These are phyloP conservation scores for Cordyceps cicadae DNA, from an alignment of 2,329 filamentous ascomycete species.

Conservation along the genomic window DNA sequence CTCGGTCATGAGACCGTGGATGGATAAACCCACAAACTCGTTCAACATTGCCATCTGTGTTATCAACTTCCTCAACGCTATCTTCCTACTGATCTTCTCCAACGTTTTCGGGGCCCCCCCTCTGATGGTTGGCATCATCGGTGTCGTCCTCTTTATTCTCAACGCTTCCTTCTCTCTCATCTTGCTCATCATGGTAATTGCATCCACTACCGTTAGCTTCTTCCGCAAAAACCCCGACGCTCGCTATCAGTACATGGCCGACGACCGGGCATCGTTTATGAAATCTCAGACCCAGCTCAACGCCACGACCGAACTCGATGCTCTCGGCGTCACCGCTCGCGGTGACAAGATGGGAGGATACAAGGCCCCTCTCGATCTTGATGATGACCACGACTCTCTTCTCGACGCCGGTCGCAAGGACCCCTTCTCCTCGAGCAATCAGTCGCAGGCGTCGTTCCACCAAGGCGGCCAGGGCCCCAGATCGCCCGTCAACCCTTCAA, in stretches of 20 bases:
- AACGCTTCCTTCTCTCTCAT: constrained; percentile 80
- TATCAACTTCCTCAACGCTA: constrained; percentile 82
- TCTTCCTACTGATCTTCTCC: constrained; percentile 85
- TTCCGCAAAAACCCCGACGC: constrained; percentile 91
- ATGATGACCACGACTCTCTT: constrained; percentile 34
- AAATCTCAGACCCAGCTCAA: constrained; percentile 81
- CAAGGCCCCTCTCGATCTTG: constrained; percentile 40
- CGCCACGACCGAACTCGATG: constrained; percentile 77
- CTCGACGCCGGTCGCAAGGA: constrained; percentile 30
- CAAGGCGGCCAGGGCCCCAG: constrained; percentile 22
- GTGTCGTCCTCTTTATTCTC: constrained; percentile 79
- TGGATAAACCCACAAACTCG: constrained; percentile 97
- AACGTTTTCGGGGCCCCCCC: constrained; percentile 76
- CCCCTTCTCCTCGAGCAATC: constrained; percentile 24
- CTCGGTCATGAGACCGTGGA: constrained; percentile 84
- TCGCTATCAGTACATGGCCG: constrained; percentile 92
- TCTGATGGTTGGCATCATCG: constrained; percentile 79
- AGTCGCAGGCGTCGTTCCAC: constrained; percentile 21
- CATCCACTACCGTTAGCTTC: constrained; percentile 57
- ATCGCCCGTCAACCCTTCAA: constrained; percentile 34
- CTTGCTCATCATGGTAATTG: constrained; percentile 68
- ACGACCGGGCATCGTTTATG: constrained; percentile 95
- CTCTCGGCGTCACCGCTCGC: constrained; percentile 81
- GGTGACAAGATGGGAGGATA: constrained; percentile 53
- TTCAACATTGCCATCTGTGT: constrained; percentile 91